Conservation (phyloP, 2,329 filamentous ascomycete genomes). For the Sclerotiophoma versabilis region DNA sequence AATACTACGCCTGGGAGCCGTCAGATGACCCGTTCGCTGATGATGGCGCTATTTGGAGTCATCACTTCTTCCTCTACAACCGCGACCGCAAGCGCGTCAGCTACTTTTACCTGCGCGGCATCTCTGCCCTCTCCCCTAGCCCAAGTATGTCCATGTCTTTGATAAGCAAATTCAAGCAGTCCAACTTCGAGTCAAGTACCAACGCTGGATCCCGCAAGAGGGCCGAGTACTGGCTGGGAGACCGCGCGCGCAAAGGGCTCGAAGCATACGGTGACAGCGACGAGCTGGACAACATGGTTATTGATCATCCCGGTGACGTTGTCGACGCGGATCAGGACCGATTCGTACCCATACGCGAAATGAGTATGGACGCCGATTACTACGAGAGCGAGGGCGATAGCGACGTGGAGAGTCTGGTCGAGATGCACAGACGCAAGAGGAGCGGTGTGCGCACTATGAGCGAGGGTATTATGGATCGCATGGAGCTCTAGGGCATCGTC, state of each 20-base stretch:
- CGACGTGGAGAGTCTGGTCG: constrained; percentile 42
- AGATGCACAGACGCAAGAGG: constrained; percentile 49
- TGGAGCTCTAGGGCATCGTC: constrained; percentile 55
- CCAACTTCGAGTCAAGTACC: constrained; percentile 58
- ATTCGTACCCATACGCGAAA: constrained; percentile 37
- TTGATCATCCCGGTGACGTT: constrained; percentile 48
- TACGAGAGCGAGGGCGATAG: constrained; percentile 43
- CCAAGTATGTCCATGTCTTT: constrained; percentile 54
- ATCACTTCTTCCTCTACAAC: constrained; percentile 99
- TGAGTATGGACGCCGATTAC: constrained; percentile 41
- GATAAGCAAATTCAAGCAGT: constrained; percentile 48
- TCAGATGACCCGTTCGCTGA: constrained; percentile 91
- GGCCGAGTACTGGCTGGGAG: constrained; percentile 86
- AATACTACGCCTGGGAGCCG: constrained; percentile 87
- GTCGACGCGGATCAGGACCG: constrained; percentile 51
- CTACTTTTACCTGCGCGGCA: constrained; percentile 90
- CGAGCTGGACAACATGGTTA: constrained; percentile 52
- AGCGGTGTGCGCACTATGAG: constrained; percentile 60
- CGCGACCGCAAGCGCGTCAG: constrained; percentile 89
- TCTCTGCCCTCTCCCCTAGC: constrained; percentile 75
- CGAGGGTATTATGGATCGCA: constrained; percentile 60
- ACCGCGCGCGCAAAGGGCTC: constrained; percentile 59
- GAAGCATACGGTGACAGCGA: constrained; percentile 55
- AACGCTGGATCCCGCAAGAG: constrained; percentile 74
- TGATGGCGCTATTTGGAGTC: constrained; percentile 91